phyloP scores from a whole-genome alignment of 2,329 filamentous ascomycete species.

The Chaetomium sp. region DNA sequence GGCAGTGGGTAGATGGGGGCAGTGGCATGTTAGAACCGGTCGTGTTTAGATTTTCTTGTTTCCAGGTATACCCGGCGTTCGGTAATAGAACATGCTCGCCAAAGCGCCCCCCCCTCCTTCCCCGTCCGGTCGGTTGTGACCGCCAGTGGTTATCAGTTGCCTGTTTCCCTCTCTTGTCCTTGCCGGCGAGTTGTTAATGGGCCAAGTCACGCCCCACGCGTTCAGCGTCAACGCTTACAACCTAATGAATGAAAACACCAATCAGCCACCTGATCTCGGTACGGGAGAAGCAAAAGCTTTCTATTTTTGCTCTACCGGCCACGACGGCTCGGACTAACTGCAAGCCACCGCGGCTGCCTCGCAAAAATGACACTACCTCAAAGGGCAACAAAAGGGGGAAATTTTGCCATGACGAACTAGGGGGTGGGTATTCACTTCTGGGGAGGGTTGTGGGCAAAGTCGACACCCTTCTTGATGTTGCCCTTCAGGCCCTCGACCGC shows the following conservation, averaged over 20 bases:
- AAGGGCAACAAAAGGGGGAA: conserved; percentile 19
- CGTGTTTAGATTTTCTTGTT: background rate
- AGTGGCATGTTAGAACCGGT: background rate
- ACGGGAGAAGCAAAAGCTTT: conserved; percentile 20
- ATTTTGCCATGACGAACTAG: conserved; percentile 30
- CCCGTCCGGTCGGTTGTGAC: background rate
- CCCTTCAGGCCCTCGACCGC: conserved; percentile 77
- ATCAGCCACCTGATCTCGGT: conserved; percentile 37
- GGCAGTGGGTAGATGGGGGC: background rate
- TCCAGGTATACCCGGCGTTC: background rate
- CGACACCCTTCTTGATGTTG: conserved; percentile 93
- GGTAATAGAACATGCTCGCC: background rate
- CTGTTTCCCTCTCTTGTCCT: background rate
- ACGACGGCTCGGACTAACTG: conserved; percentile 22
- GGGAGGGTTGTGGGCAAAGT: conserved; percentile 84
- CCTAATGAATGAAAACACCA: conserved; percentile 35
- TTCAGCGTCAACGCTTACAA: conserved; percentile 32
- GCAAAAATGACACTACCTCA: conserved; percentile 5
- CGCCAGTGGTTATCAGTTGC: background rate
- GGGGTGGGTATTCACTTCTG: conserved; percentile 71
- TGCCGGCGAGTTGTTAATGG: background rate
- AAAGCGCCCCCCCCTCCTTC: background rate
- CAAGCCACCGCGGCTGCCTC: conserved; percentile 19
- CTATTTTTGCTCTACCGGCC: conserved; percentile 34
- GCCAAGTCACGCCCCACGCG: background rate